phyloP scores from a whole-genome alignment of 1,284 basidiomycete species.

The Irpex sp. region DNA sequence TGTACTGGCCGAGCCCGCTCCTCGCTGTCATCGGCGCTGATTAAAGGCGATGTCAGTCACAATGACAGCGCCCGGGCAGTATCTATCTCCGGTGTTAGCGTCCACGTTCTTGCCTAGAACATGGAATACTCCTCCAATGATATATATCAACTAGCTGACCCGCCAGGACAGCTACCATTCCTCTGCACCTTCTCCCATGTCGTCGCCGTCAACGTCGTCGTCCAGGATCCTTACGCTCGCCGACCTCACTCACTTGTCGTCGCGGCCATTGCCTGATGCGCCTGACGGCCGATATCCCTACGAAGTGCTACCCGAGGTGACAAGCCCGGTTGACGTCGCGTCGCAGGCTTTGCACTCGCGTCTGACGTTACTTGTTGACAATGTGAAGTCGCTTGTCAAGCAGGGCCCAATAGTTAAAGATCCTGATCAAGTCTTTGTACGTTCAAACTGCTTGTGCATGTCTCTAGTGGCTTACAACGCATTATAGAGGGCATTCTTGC shows the following conservation, averaged over 20 bases:
- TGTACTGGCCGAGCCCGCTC: not conserved
- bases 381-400: conserved; percentile 14
- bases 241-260: conserved; percentile 19
- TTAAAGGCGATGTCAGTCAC: not conserved
- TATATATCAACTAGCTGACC: conserved; percentile 2
- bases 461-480: not conserved
- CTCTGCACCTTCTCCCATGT: not conserved
- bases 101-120: not conserved
- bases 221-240: conserved; percentile 15
- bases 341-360: conserved; percentile 11
- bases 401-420: conserved; percentile 16
- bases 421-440: conserved; percentile 10
- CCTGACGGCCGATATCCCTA: conserved; percentile 24
- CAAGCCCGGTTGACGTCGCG: conserved; percentile 5
- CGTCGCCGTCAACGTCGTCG: not conserved
- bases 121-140: not conserved
- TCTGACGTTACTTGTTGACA: conserved; percentile 15
- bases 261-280: conserved; percentile 18
- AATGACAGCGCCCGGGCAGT: not conserved
- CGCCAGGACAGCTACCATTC: not conserved
- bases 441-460: conserved; percentile 1
- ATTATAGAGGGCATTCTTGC: conserved; percentile 38
- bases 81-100: not conserved
- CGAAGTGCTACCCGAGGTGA: conserved; percentile 19
- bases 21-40: not conserved